Evolutionary conservation across 805 yeast genomes (phyloP), one percentile per base, ranked within the genome.

Genomic region (Torulaspora delbrueckii): DNA sequence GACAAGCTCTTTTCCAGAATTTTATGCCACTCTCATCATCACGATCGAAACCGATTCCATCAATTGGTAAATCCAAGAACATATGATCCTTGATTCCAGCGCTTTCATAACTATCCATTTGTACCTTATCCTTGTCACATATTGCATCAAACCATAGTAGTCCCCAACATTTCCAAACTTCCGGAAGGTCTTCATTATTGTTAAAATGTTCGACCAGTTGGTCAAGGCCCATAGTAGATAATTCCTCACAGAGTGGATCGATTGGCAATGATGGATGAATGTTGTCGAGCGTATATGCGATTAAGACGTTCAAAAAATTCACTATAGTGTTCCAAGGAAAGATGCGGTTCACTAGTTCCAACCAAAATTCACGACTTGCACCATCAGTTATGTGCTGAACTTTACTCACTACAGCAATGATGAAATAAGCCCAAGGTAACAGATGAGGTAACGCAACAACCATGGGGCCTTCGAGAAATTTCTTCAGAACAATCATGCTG

Each of bases 101-200:
- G 18, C 73, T 73, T 38, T 66, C 71, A 28, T 71, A 66, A 38
- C 70, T 75, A 33, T 66, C 66, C 52, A 74, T 53, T 30, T 47
- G 45, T 23, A 39, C 76, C 52, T 80, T 85, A 4, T 68, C 70
- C 57, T 83, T 84, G 36, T 72, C 60, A 12, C 69, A 58, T 32
- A 85, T 69, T 22, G 69, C 67, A 62, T 85, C 90, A 65, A 78
- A 86, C 91, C 93, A 85, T 34, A 86, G 60, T 0, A 88, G 77
- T 2, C 95, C 95, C 88, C 91, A 84, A 57, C 89, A 81, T 59
- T 81, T 82, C 90, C 90, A 85, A 16, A 81, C 84, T 63, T 86
- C 95, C 35, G 85, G 79, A 40, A 85, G 67, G 36, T 71, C 76
- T 59, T 84, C 91, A 59, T 77, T 74, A 40, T 76, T 70, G 51